Conservation (phyloP, 169 alveolate genomes). For the Toxoplasma gondii region DNA sequence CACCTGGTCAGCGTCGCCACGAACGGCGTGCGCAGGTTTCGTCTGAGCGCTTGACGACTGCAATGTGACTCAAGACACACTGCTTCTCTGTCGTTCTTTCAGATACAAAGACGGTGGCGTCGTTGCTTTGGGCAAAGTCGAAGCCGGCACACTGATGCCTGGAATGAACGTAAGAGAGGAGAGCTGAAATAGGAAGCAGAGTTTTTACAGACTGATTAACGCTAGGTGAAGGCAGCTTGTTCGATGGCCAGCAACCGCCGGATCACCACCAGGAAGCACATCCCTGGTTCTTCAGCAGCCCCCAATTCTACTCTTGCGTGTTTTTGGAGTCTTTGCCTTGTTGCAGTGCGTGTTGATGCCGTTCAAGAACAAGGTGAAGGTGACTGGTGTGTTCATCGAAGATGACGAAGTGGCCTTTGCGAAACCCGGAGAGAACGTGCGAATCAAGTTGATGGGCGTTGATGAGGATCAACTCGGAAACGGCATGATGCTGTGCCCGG, state of each 20-base stretch:
- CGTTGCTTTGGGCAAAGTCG: slow-evolving; percentile 93
- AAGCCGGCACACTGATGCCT: slow-evolving; percentile 74
- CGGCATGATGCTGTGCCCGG: slow-evolving; percentile 96
- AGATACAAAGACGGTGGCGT: slow-evolving; percentile 91
- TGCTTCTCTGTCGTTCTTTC: neutral
- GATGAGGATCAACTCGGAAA: slow-evolving; percentile 94
- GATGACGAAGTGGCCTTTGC: slow-evolving; percentile 90
- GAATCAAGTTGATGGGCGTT: slow-evolving; percentile 87
- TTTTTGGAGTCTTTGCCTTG: neutral
- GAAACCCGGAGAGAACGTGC: slow-evolving; percentile 92
- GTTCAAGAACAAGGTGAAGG: slow-evolving; percentile 84
- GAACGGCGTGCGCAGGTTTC: too few relatives aligned
- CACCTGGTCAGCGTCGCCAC: too few relatives aligned
- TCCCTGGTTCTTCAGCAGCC: too few relatives aligned
- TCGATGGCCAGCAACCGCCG: too few relatives aligned
- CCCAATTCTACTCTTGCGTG: neutral
- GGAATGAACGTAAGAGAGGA: slow-evolving; percentile 68
- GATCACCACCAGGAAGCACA: too few relatives aligned
- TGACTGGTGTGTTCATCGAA: slow-evolving; percentile 84
- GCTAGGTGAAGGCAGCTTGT: too few relatives aligned
- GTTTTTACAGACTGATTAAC: slow-evolving; percentile 20
- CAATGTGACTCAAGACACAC: too few relatives aligned
- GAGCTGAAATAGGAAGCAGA: neutral
- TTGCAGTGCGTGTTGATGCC: slow-evolving; percentile 89
- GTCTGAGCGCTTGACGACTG: too few relatives aligned